Percentiles rank a stretch among this genome's conserved stretches.
phyloP scores from a whole-genome alignment of 1,139 yeast species.

The Hyphopichia fennica region DNA sequence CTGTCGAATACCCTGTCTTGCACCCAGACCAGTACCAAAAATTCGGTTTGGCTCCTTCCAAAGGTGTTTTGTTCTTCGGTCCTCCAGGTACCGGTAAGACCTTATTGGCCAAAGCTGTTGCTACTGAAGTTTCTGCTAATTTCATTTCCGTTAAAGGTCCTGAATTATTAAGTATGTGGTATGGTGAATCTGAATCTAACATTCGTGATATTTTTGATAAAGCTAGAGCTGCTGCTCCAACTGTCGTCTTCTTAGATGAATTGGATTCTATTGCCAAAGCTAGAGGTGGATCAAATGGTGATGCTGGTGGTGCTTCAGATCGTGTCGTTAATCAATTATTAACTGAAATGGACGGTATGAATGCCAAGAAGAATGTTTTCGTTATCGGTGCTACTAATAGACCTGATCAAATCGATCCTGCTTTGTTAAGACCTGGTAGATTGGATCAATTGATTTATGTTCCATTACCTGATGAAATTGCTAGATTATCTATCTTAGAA shows the following conservation, averaged over 20 bases:
- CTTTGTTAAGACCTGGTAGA: slow-evolving; percentile 98
- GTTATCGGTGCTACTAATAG: slow-evolving; percentile 99
- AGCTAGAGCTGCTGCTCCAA: slow-evolving; percentile 99
- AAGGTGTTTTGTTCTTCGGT: slow-evolving; percentile 97
- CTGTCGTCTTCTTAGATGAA: slow-evolving; percentile 96
- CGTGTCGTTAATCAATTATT: slow-evolving; percentile 97
- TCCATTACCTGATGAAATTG: slow-evolving; percentile 94
- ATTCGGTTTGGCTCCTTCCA: slow-evolving; percentile 95
- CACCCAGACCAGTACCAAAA: slow-evolving; percentile 99
- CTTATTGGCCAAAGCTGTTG: slow-evolving; percentile 94
- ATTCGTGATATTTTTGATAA: slow-evolving; percentile 96
- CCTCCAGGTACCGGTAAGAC: slow-evolving; percentile 99
- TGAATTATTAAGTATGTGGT: slow-evolving; percentile 97
- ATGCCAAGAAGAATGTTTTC: slow-evolving; percentile 96
- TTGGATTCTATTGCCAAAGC: slow-evolving; percentile 97
- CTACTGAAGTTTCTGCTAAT: slow-evolving; percentile 96
- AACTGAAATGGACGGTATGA: slow-evolving; percentile 99
- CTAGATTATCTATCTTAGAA: slow-evolving; percentile 86
- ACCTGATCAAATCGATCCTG: slow-evolving; percentile 99
- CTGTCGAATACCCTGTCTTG: slow-evolving; percentile 97
- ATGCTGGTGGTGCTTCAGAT: slow-evolving; percentile 98
- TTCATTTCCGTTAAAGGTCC: slow-evolving; percentile 98
- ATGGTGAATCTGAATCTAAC: slow-evolving; percentile 97
- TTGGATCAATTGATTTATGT: slow-evolving; percentile 97
- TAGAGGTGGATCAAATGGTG: slow-evolving; percentile 90